Base-by-base conservation (phyloP, 441 rosid genomes). In the Syzygium malaccense region DNA sequence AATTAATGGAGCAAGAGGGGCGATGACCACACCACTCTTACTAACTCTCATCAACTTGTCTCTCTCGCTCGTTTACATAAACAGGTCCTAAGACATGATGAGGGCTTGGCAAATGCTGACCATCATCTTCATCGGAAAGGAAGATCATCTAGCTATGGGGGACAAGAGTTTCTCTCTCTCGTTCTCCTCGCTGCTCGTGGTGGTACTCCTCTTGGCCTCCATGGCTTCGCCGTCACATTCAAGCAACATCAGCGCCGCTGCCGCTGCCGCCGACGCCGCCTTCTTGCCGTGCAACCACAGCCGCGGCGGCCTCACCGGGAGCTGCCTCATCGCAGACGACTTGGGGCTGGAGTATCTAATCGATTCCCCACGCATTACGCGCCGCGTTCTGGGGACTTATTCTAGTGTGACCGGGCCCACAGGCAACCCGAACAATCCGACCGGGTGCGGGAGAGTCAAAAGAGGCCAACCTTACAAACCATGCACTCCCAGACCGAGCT, bases 301-400 rank as follows among this genome's bases (percentile, higher is more conserved):
- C 71, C 0, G 48, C 48, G 10, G 1, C 1, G 2, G 68, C 33
- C 68, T 62, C 8, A 4, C 68, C 0, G 5, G 33, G 10, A 30
- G 71, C 20, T 9, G 37, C 71, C 33, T n/a, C 71, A 64, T 64
- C 37, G 0, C 20, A 0, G 71, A 64, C 0, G 0, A 64, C 3
- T 14, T 64, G 71, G 71, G 20, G 71, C 11, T 64, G 37, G 71
- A 64, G 71, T 8, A 64, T 32, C 37, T 64, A 10, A 64, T 64
- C 5, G 37, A 64, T 15, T 64, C 20, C 30, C 37, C 0, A 20
- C 71, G 30, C 20, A 1, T 64, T 32, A 33, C 0, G 20, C 15
- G 10, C 3, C 71, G 4, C 30, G 15, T 62, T n/a, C 71, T 62
- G 0, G 2, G 4, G 4, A 33, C 4, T n/a, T 11, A 32, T n/a